Conservation (phyloP, 768 basidiomycete genomes). For the Hericium rajendrae region DNA sequence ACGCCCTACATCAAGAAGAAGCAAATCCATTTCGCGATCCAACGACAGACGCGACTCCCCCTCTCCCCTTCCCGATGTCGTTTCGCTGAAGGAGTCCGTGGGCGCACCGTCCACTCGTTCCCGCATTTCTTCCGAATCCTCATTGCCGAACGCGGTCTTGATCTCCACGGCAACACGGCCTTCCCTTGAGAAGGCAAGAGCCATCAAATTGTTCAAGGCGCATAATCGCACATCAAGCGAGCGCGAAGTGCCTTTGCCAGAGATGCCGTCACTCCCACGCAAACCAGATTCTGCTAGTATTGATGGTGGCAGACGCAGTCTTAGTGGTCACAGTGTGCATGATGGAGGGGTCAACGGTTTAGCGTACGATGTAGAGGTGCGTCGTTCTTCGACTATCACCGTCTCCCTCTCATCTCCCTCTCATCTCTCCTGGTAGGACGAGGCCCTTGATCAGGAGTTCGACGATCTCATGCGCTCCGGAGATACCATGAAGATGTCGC, state of each 20-base stretch:
- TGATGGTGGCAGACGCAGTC: slow-evolving; percentile 3
- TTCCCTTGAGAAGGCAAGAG: slow-evolving; percentile 57
- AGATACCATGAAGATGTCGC: slow-evolving; percentile 89
- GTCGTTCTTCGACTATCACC: neutral
- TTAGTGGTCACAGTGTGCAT: neutral
- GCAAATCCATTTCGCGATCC: slow-evolving; percentile 53
- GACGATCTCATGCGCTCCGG: slow-evolving; percentile 87
- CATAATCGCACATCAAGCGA: slow-evolving; percentile 32
- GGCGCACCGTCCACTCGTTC: slow-evolving; percentile 17
- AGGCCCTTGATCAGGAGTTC: slow-evolving; percentile 53
- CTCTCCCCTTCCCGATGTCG: slow-evolving; percentile 10
- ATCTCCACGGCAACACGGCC: slow-evolving; percentile 28
- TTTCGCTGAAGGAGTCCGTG: slow-evolving; percentile 11
- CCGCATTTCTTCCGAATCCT: slow-evolving; percentile 31
- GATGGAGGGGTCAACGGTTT: slow-evolving; percentile 2
- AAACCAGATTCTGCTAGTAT: slow-evolving; percentile 22
- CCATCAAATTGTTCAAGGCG: slow-evolving; percentile 45
- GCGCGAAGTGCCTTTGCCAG: slow-evolving; percentile 15
- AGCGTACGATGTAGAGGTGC: neutral
- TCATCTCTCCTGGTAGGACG: neutral
- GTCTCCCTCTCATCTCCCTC: slow-evolving; percentile 1
- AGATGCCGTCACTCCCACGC: slow-evolving; percentile 21
- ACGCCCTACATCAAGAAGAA: slow-evolving; percentile 46
- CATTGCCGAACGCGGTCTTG: slow-evolving; percentile 18
- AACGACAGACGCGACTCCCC: slow-evolving; percentile 26